A percentile compares a stretch with the other conserved stretches of the same genome.
Evolutionary conservation across 2,329 filamentous ascomycete species (phyloP).

Genomic region (Stemphylium vesicarium): DNA sequence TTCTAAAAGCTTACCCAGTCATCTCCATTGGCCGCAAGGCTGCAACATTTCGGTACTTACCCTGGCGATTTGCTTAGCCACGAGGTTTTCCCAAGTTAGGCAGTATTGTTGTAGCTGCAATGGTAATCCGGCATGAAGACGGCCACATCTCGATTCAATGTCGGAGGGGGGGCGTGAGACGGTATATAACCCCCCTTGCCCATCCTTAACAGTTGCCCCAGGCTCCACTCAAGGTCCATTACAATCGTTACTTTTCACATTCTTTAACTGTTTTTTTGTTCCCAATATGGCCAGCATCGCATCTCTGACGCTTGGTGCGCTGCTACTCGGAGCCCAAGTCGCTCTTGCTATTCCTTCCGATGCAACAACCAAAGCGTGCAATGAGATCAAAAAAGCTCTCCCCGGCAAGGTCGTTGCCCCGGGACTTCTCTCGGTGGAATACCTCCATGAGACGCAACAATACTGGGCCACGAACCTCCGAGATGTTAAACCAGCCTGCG

Average conservation of each 20-base stretch:
- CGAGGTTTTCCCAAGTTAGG: background rate
- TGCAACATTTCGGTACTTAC: background rate
- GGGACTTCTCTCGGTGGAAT: conserved; percentile 25
- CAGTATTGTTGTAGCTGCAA: background rate
- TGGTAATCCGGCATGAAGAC: background rate
- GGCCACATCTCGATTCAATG: background rate
- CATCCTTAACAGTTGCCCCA: background rate
- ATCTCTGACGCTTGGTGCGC: conserved; percentile 2
- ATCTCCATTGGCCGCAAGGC: background rate
- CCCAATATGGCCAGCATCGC: conserved; percentile 9
- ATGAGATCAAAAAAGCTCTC: conserved; percentile 25
- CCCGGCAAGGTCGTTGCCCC: conserved; percentile 26
- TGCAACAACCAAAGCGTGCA: conserved; percentile 25
- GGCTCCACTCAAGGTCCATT: background rate
- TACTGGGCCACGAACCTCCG: conserved; percentile 31
- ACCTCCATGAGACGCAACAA: conserved; percentile 26
- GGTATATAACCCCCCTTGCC: background rate
- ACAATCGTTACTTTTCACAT: background rate
- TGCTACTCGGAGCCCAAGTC: conserved; percentile 15
- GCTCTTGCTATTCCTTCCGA: conserved; percentile 20
- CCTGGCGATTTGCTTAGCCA: background rate
- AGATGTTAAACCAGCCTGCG: conserved; percentile 31
- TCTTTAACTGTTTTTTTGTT: background rate
- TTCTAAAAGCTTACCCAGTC: background rate
- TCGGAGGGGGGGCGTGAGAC: background rate